These are phyloP conservation scores for Urostyla sp. DNA, from an alignment of 73 alveolate species.

Conservation along the genomic window DNA sequence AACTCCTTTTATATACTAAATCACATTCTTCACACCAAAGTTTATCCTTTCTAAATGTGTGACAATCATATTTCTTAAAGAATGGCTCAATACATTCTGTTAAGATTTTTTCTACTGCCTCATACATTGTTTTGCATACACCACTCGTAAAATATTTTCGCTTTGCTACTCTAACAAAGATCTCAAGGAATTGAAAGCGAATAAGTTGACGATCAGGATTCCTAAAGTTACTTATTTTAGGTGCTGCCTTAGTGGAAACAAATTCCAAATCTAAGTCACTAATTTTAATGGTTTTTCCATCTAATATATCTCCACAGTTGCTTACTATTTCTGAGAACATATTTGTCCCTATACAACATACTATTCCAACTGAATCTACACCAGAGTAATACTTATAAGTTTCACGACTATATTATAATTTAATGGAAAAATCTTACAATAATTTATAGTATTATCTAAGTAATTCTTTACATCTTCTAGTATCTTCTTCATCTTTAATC, in stretches of 20 bases:
- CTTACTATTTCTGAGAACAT: slow-evolving; percentile 68
- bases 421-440: neutral
- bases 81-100: slow-evolving; percentile 31
- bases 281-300: slow-evolving; percentile 52
- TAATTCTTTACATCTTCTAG: slow-evolving; percentile 42
- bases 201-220: slow-evolving; percentile 78
- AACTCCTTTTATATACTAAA: slow-evolving; percentile 41
- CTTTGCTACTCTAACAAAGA: slow-evolving; percentile 68
- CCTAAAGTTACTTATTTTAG: slow-evolving; percentile 59
- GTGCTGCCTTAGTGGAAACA: slow-evolving; percentile 74
- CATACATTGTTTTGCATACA: slow-evolving; percentile 31
- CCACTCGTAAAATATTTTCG: slow-evolving; percentile 59
- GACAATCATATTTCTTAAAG: slow-evolving; percentile 49
- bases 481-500: slow-evolving; percentile 64
- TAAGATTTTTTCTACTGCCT: slow-evolving; percentile 57
- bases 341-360: slow-evolving; percentile 75
- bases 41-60: slow-evolving; percentile 63
- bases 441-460: slow-evolving; percentile 56
- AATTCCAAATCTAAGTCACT: slow-evolving; percentile 67
- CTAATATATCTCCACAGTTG: slow-evolving; percentile 55
- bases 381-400: slow-evolving; percentile 78
- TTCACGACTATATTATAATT: slow-evolving; percentile 51
- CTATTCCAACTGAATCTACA: slow-evolving; percentile 71
- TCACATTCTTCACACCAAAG: slow-evolving; percentile 74
- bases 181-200: slow-evolving; percentile 71